A percentile compares a stretch with the other conserved stretches of the same genome.
These are phyloP conservation scores for Phytophthora palmivora DNA, from an alignment of 352 stramenopile genomes.

Conservation along the genomic window DNA sequence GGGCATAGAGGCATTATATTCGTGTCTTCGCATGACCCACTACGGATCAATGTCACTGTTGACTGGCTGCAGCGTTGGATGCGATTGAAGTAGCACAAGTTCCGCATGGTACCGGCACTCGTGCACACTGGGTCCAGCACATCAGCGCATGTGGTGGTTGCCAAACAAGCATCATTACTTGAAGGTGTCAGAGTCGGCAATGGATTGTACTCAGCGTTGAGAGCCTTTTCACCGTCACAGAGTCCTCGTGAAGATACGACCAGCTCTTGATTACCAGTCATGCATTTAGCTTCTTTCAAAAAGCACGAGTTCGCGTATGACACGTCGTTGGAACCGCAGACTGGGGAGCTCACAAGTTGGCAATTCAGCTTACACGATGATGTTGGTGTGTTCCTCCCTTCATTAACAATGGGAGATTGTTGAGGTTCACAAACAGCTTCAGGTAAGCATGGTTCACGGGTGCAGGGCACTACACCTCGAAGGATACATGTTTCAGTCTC, in stretches of 20 bases:
- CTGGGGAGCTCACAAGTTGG: constrained; percentile 44
- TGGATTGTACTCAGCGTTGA: constrained; percentile 46
- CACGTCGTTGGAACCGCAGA: constrained; percentile 53
- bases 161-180: constrained; percentile 3
- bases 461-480: constrained; percentile 41
- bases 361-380: constrained; percentile 41
- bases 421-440: constrained; percentile 50
- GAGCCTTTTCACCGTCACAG: constrained; percentile 34
- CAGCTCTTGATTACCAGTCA: constrained; percentile 21
- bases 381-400: neutral
- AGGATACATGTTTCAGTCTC: constrained; percentile 48
- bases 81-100: constrained; percentile 48
- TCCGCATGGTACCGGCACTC: constrained; percentile 51
- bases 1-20: constrained; percentile 42
- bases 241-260: constrained; percentile 27
- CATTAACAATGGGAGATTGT: constrained; percentile 7
- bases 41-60: constrained; percentile 29
- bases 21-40: constrained; percentile 36
- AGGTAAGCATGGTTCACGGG: constrained; percentile 50
- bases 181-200: neutral
- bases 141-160: constrained; percentile 43
- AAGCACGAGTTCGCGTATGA: constrained; percentile 66
- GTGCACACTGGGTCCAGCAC: constrained; percentile 63
- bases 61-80: constrained; percentile 37
- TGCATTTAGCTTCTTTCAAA: constrained; percentile 55